Evolutionary conservation across 2,329 filamentous ascomycete species (phyloP).

Genomic region (Ceratocystiopsis sp.): DNA sequence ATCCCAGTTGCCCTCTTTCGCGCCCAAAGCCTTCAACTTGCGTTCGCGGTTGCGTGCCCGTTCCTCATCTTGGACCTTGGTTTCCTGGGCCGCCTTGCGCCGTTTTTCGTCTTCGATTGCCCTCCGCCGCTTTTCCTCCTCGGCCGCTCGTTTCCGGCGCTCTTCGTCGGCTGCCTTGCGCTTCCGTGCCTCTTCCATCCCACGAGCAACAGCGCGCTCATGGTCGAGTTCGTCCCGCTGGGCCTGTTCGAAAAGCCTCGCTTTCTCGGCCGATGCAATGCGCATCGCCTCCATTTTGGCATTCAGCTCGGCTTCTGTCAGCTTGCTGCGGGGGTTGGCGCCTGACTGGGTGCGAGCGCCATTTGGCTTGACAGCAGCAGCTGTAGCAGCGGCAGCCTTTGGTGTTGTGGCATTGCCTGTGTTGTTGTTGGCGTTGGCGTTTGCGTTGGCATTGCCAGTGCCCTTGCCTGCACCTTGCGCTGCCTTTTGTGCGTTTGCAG

Average conservation of each 20-base stretch:
- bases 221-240: conserved; percentile 40
- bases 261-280: conserved; percentile 38
- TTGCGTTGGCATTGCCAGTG: conserved; percentile 3
- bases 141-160: conserved; percentile 31
- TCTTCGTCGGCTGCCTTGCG: conserved; percentile 35
- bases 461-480: not conserved
- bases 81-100: conserved; percentile 28
- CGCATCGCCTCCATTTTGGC: conserved; percentile 46
- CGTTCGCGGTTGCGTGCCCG: conserved; percentile 41
- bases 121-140: conserved; percentile 32
- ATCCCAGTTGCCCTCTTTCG: conserved; percentile 39
- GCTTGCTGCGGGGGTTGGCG: conserved; percentile 41
- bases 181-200: conserved; percentile 37
- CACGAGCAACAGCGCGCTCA: conserved; percentile 34
- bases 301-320: conserved; percentile 40
- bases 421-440: conserved; percentile 19
- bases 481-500: not conserved
- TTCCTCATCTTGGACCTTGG: conserved; percentile 18
- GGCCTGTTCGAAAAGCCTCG: conserved; percentile 40
- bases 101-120: conserved; percentile 34
- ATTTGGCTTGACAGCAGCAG: conserved; percentile 8
- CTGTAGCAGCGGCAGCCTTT: conserved; percentile 7
- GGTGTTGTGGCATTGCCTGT: too few relatives aligned
- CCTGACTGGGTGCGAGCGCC: conserved; percentile 30
- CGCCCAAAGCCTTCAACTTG: conserved; percentile 41